Evolutionary conservation across 768 basidiomycete species (phyloP).

Genomic region (Ramaria rubella): DNA sequence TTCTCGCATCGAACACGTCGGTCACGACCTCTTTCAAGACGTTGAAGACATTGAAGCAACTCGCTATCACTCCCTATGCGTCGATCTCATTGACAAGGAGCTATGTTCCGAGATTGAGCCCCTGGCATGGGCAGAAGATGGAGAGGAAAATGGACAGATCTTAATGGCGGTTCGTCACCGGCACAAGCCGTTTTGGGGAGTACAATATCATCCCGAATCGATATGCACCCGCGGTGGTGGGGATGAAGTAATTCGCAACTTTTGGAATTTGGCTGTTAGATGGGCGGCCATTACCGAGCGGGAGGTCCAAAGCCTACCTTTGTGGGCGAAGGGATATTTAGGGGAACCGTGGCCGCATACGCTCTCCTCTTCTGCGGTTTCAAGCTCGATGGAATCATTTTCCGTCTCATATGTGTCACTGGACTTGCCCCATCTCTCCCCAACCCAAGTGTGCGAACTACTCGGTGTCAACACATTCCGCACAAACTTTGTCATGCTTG

Average conservation of each 20-base stretch:
- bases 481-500: conserved; percentile 62
- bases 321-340: conserved; percentile 39
- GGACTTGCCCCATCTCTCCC: conserved; percentile 35
- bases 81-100: conserved; percentile 32
- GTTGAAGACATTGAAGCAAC: conserved; percentile 54
- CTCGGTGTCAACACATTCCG: conserved; percentile 53
- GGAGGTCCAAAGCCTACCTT: conserved; percentile 28
- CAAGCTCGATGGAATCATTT: background rate
- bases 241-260: conserved; percentile 60
- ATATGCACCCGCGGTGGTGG: conserved; percentile 67
- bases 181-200: conserved; percentile 71
- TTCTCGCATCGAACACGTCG: conserved; percentile 53
- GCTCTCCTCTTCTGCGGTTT: conserved; percentile 13
- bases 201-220: conserved; percentile 88
- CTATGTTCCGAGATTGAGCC: conserved; percentile 47
- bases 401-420: conserved; percentile 35
- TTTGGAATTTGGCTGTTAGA: conserved; percentile 58
- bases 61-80: conserved; percentile 76
- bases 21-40: conserved; percentile 54
- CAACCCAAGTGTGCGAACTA: conserved; percentile 50
- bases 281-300: conserved; percentile 39
- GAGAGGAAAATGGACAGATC: conserved; percentile 55
- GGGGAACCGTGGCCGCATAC: conserved; percentile 55
- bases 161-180: conserved; percentile 70
- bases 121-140: conserved; percentile 70